phyloP scores from a whole-genome alignment of 768 basidiomycete species.

The Lenzites betulinus region DNA sequence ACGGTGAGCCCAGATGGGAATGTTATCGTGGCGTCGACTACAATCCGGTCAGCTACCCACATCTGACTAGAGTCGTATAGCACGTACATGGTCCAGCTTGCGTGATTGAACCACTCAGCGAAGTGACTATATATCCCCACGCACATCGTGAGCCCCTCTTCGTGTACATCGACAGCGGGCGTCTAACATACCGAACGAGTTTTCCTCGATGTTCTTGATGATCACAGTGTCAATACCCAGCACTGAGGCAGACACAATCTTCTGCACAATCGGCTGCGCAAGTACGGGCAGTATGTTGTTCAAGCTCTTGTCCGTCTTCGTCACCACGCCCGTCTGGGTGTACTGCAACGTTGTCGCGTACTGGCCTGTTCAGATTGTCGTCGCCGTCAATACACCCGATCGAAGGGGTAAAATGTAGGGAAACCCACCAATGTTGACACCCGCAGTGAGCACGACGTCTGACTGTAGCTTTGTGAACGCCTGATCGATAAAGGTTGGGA shows the following conservation, averaged over 20 bases:
- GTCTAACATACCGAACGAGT: conserved; percentile 52
- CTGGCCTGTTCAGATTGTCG: conserved; percentile 54
- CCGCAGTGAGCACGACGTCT: conserved; percentile 57
- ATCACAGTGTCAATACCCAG: conserved; percentile 61
- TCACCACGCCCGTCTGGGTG: conserved; percentile 56
- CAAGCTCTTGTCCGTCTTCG: conserved; percentile 60
- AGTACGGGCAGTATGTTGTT: conserved; percentile 67
- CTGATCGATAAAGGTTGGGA: conserved; percentile 60
- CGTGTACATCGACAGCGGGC: not conserved
- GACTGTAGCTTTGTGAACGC: conserved; percentile 68
- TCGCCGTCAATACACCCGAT: not conserved
- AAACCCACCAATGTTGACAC: conserved; percentile 55
- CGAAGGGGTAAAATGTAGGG: not conserved
- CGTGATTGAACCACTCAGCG: conserved; percentile 60
- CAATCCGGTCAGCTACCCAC: not conserved
- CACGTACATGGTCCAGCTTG: conserved; percentile 73
- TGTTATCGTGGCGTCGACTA: conserved; percentile 66
- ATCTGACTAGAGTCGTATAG: not conserved
- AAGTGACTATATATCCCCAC: conserved; percentile 30
- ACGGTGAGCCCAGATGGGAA: conserved; percentile 65
- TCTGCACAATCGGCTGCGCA: conserved; percentile 75
- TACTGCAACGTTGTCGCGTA: conserved; percentile 66
- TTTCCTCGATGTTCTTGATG: conserved; percentile 58
- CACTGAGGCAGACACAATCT: conserved; percentile 58
- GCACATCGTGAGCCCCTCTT: conserved; percentile 32